Evolutionary conservation across 2,329 filamentous ascomycete species (phyloP).

Genomic region (Ophiosphaerella narmari): DNA sequence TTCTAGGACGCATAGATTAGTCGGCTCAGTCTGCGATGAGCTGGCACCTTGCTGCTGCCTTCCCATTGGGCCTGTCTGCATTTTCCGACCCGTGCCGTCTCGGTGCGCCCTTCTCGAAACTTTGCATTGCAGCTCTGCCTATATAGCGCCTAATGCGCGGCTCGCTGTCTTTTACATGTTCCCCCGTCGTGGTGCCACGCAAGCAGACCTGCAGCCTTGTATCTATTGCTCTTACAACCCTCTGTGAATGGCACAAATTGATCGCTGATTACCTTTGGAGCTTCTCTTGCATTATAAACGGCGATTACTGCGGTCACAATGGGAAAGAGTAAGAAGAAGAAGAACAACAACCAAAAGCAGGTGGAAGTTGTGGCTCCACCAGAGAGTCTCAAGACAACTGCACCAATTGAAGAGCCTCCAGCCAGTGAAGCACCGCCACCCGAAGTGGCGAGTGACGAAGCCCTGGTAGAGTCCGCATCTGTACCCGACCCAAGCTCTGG

Average conservation of each 20-base stretch:
- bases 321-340: constrained; percentile 42
- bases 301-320: constrained; percentile 28
- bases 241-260: constrained; percentile 30
- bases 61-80: constrained; percentile 35
- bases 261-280: constrained; percentile 13
- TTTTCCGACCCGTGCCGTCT: constrained; percentile 36
- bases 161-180: constrained; percentile 34
- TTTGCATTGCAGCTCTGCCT: constrained; percentile 32
- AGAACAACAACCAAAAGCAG: constrained; percentile 31
- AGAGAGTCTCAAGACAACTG: constrained; percentile 23
- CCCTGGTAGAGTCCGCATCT: constrained; percentile 19
- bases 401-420: constrained; percentile 26
- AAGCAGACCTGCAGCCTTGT: constrained; percentile 39
- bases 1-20: constrained; percentile 41
- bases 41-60: constrained; percentile 35
- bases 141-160: constrained; percentile 44
- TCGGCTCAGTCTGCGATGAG: constrained; percentile 37
- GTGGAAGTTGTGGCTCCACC: constrained; percentile 34
- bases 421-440: constrained; percentile 23
- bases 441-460: constrained; percentile 22
- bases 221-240: constrained; percentile 20
- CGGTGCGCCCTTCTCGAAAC: constrained; percentile 33
- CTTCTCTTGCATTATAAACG: constrained; percentile 23
- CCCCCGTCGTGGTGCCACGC: constrained; percentile 44
- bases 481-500: constrained; percentile 17